Evolutionary conservation across 345 rosid genomes (phyloP).

Genomic region (Theobroma cacao): DNA sequence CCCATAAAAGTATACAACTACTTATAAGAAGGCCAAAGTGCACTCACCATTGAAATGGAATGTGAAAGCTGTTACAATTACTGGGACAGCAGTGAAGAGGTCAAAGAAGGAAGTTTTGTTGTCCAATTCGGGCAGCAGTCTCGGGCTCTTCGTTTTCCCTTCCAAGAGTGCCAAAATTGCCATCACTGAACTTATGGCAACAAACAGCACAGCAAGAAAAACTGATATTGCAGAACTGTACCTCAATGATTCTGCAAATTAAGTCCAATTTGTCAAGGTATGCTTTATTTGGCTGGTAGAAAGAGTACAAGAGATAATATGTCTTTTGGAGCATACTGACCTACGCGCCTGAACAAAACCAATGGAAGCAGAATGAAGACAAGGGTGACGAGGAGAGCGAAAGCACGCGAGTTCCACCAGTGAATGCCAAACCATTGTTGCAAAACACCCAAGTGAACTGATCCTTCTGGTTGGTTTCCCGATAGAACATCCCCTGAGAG

Average conservation of each 20-base stretch:
- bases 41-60: constrained; percentile 85
- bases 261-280: constrained; percentile 17
- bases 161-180: constrained; percentile 57
- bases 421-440: constrained; percentile 85
- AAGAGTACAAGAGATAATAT: not conserved
- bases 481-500: constrained; percentile 75
- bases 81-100: constrained; percentile 88
- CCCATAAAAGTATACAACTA: not conserved
- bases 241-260: constrained; percentile 53
- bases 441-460: constrained; percentile 68
- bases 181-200: constrained; percentile 58
- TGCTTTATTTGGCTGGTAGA: constrained; percentile 7
- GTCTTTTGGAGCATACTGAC: constrained; percentile 27
- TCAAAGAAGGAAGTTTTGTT: constrained; percentile 50
- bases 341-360: constrained; percentile 55
- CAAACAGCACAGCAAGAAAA: constrained; percentile 71
- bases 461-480: constrained; percentile 56
- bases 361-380: constrained; percentile 66
- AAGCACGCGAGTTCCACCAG: constrained; percentile 83
- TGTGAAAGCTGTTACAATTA: constrained; percentile 87
- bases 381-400: constrained; percentile 51
- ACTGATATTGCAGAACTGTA: constrained; percentile 65
- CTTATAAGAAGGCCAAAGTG: not conserved
- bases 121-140: constrained; percentile 56
- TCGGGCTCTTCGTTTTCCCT: constrained; percentile 63